Conservation (phyloP, 2,329 filamentous ascomycete species). For the Ceratocystis huliohia region DNA sequence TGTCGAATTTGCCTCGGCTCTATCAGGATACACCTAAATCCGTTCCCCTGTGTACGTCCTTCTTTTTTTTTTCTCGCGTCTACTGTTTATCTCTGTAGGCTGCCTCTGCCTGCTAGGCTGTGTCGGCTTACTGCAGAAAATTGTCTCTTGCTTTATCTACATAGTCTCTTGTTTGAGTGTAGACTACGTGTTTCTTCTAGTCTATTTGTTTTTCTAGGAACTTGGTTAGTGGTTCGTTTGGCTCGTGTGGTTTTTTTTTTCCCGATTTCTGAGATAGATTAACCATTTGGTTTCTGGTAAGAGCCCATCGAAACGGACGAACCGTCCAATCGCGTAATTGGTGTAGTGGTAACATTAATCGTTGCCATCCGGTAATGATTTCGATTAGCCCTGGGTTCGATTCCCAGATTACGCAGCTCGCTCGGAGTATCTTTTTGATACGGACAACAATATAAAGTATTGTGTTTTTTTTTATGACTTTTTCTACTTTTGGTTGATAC, state of each 20-base stretch:
- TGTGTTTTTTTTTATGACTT: background rate
- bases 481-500: background rate
- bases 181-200: background rate
- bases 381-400: slow-evolving; percentile 12
- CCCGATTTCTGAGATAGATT: background rate
- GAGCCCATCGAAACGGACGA: background rate
- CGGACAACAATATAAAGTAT: no score
- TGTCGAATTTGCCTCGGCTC: background rate
- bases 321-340: background rate
- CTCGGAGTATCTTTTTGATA: no score
- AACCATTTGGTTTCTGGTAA: background rate
- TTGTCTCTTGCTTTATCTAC: background rate
- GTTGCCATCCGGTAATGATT: slow-evolving; percentile 9
- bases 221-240: background rate
- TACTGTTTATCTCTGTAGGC: background rate
- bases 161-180: background rate
- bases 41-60: background rate
- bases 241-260: background rate
- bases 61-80: background rate
- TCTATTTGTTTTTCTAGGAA: background rate
- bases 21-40: background rate
- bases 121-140: background rate
- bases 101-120: background rate
- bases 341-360: slow-evolving; percentile 15
- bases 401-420: slow-evolving; percentile 2